Percentiles rank a stretch among this genome's conserved stretches.
phyloP scores from a whole-genome alignment of 768 basidiomycete genomes.

The Trametes cingulata region DNA sequence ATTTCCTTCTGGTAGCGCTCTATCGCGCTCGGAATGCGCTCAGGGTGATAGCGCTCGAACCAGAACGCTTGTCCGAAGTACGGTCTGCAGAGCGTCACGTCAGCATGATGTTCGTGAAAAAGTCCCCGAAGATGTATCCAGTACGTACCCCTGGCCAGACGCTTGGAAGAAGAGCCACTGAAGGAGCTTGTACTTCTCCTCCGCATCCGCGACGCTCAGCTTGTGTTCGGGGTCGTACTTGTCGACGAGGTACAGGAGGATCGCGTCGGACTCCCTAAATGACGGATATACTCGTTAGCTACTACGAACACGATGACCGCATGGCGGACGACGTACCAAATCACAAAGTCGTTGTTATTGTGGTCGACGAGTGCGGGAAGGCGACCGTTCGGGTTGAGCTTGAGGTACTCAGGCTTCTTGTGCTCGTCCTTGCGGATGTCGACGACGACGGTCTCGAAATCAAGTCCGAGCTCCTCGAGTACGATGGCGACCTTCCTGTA shows the following conservation, averaged over 20 bases:
- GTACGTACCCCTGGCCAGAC: conserved; percentile 28
- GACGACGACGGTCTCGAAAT: conserved; percentile 27
- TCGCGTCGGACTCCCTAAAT: conserved; percentile 39
- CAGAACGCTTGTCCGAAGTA: conserved; percentile 22
- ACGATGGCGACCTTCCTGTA: conserved; percentile 27
- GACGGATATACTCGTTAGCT: background rate
- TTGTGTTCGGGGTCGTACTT: conserved; percentile 45
- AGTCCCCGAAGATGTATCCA: background rate
- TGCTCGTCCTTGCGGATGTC: conserved; percentile 28
- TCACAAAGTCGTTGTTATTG: conserved; percentile 31
- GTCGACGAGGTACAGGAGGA: conserved; percentile 43
- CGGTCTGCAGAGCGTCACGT: conserved; percentile 4
- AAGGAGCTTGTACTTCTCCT: conserved; percentile 24
- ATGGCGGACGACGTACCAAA: conserved; percentile 25
- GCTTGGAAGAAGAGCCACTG: conserved; percentile 47
- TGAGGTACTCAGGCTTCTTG: conserved; percentile 26
- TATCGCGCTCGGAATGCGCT: conserved; percentile 17
- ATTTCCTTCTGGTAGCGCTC: conserved; percentile 29
- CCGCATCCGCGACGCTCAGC: conserved; percentile 16
- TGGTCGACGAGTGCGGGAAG: conserved; percentile 38
- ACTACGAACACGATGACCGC: background rate
- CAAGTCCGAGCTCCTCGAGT: conserved; percentile 31
- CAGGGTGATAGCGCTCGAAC: conserved; percentile 21
- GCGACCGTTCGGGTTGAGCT: conserved; percentile 37
- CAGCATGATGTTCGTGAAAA: background rate